Evolutionary conservation across 208 protist species (phyloP).

Genomic region (Acanthamoeba lenticulata): DNA sequence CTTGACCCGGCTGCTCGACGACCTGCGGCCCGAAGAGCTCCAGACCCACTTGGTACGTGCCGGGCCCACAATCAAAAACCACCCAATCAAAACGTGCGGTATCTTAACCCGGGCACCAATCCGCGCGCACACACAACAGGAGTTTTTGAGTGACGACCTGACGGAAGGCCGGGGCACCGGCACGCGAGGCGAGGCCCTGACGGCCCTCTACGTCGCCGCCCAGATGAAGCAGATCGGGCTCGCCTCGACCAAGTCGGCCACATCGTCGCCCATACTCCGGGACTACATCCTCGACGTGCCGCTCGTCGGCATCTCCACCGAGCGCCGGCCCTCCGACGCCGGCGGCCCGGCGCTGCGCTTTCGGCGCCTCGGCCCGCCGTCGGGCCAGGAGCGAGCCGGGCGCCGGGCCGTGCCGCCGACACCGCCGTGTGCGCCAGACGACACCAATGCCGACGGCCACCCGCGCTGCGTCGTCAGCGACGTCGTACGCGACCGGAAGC

Average conservation of each 20-base stretch:
- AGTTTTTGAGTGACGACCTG: constrained; percentile 19
- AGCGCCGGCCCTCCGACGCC: background rate
- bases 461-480: background rate
- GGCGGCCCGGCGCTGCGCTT: background rate
- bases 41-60: background rate
- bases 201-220: background rate
- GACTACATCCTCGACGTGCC: constrained; percentile 15
- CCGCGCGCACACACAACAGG: background rate
- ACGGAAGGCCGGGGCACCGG: constrained; percentile 11
- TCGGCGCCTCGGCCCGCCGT: background rate
- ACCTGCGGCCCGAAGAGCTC: background rate
- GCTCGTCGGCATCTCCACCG: constrained; percentile 15
- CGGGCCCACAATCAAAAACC: background rate
- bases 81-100: background rate
- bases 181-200: background rate
- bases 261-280: background rate
- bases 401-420: too few relatives aligned
- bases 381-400: too few relatives aligned
- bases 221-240: constrained; percentile 12
- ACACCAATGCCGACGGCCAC: background rate
- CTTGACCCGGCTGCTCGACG: background rate
- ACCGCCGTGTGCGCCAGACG: too few relatives aligned
- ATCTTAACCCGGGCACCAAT: background rate
- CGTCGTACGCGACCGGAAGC: background rate
- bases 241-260: background rate